Conservation (phyloP, 768 basidiomycete genomes). For the Amanita fuliginea region DNA sequence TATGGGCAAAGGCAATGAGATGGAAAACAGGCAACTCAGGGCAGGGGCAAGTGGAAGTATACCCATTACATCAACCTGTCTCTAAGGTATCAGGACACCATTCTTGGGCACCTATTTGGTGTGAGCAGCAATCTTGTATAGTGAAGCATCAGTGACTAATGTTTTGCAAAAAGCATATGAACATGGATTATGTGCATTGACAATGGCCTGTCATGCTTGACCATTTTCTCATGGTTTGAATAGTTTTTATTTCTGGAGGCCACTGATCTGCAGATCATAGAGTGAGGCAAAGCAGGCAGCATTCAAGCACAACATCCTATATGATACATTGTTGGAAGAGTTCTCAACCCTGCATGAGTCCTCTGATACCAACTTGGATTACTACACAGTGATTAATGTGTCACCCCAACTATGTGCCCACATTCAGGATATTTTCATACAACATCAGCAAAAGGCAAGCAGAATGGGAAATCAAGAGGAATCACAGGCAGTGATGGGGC, state of each 20-base stretch:
- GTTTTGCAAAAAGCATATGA: slow-evolving; percentile 51
- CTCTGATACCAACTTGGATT: slow-evolving; percentile 42
- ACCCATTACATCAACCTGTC: slow-evolving; percentile 63
- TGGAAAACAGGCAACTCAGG: too few species aligned
- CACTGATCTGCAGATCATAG: slow-evolving; percentile 37
- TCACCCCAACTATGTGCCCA: slow-evolving; percentile 81
- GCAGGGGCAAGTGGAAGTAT: too few species aligned
- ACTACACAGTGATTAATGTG: slow-evolving; percentile 72
- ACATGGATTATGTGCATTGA: slow-evolving; percentile 60
- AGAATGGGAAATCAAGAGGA: slow-evolving; percentile 18
- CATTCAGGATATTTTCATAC: slow-evolving; percentile 74
- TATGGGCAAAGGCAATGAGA: too few species aligned
- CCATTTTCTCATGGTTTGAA: slow-evolving; percentile 7
- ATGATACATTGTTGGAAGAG: slow-evolving; percentile 49
- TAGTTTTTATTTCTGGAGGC: slow-evolving; percentile 50
- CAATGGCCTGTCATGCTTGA: neutral
- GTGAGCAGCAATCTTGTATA: slow-evolving; percentile 26
- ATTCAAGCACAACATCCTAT: slow-evolving; percentile 25
- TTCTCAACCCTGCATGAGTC: slow-evolving; percentile 51
- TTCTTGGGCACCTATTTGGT: slow-evolving; percentile 77
- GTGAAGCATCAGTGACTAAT: slow-evolving; percentile 6
- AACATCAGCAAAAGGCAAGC: slow-evolving; percentile 40
- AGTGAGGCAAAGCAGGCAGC: slow-evolving; percentile 10
- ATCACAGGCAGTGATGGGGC: slow-evolving; percentile 39
- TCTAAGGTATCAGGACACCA: slow-evolving; percentile 79